phyloP scores from a whole-genome alignment of 2,329 filamentous ascomycete genomes.

The Rosellinia necatrix region DNA sequence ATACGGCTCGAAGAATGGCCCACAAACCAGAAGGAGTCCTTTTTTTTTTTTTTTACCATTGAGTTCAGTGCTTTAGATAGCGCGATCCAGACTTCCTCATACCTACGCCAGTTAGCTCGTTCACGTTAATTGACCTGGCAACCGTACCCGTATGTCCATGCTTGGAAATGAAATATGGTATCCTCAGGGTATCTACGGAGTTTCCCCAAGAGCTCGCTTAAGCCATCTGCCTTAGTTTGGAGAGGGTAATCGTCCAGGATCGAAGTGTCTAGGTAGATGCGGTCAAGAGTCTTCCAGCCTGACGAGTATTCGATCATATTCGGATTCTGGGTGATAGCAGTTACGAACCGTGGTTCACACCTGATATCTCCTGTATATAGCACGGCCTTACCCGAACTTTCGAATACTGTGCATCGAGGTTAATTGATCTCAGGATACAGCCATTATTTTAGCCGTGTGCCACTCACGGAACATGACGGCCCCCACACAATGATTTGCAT shows the following conservation, averaged over 20 bases:
- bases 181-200: slow-evolving; percentile 70
- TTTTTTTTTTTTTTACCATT: slow-evolving; percentile 55
- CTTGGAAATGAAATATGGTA: slow-evolving; percentile 81
- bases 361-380: slow-evolving; percentile 90
- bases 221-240: slow-evolving; percentile 72
- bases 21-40: not conserved
- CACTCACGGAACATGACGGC: slow-evolving; percentile 81
- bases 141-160: slow-evolving; percentile 79
- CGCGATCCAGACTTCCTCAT: slow-evolving; percentile 90
- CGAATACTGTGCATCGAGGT: slow-evolving; percentile 61
- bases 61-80: slow-evolving; percentile 72
- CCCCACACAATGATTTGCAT: slow-evolving; percentile 91
- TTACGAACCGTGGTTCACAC: slow-evolving; percentile 85
- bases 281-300: slow-evolving; percentile 71
- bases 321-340: slow-evolving; percentile 72
- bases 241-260: slow-evolving; percentile 58
- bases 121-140: not conserved
- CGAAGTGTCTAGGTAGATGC: slow-evolving; percentile 88
- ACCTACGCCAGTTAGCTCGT: slow-evolving; percentile 48
- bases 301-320: slow-evolving; percentile 73
- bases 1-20: not conserved
- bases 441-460: no score
- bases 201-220: slow-evolving; percentile 73
- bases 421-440: not conserved
- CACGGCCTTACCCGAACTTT: slow-evolving; percentile 71